These are phyloP conservation scores for Backusella psychrophila DNA, from an alignment of 192 early-diverging fungal genomes.

Conservation along the genomic window DNA sequence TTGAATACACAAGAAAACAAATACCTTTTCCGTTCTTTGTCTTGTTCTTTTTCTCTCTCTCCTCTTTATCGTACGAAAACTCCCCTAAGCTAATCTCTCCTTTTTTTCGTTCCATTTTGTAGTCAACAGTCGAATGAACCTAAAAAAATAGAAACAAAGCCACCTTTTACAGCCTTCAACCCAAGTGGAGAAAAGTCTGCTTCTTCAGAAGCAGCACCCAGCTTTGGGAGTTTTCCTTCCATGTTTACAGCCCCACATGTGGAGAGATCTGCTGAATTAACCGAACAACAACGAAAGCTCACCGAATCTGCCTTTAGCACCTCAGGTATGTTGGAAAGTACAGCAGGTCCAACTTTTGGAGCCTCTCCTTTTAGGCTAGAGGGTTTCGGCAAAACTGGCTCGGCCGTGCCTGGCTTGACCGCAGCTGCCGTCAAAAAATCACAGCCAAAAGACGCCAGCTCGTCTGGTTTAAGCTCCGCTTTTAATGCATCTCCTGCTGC, in stretches of 20 bases:
- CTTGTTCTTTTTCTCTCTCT: not conserved
- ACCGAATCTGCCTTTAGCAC: not conserved
- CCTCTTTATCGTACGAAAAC: not conserved
- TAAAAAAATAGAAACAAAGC: not conserved
- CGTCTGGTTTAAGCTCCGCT: not conserved
- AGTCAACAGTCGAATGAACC: not conserved
- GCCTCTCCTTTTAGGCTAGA: not conserved
- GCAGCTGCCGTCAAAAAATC: not conserved
- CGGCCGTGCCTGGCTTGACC: not conserved
- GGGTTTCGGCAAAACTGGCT: not conserved
- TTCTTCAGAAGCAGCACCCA: not conserved
- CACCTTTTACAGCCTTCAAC: not conserved
- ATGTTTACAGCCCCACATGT: not conserved
- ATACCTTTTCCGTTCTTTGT: not conserved
- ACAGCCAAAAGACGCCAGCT: not conserved
- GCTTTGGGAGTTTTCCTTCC: not conserved
- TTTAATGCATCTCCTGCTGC: not conserved
- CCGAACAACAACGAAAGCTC: not conserved
- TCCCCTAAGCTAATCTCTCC: not conserved
- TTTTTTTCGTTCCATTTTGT: not conserved
- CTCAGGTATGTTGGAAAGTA: not conserved
- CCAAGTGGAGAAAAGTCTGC: not conserved
- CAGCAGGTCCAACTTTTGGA: not conserved
- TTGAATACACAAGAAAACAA: not conserved
- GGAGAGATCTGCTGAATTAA: not conserved